These are phyloP conservation scores for Theobroma grandiflorum DNA, from an alignment of 441 rosid species.

Conservation along the genomic window DNA sequence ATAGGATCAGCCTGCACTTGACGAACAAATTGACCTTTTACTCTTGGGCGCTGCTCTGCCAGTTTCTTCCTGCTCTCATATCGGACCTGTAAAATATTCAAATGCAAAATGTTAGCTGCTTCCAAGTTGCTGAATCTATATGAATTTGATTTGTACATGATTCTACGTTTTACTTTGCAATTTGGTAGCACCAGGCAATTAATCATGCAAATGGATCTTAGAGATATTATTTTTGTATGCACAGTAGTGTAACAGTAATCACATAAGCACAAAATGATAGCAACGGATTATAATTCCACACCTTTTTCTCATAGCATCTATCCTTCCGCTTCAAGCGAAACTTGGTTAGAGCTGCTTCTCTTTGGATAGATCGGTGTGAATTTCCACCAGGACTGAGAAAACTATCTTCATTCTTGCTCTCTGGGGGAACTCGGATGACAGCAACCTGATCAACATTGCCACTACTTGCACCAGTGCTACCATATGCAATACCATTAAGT, in stretches of 20 bases:
- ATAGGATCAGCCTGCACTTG: constrained; percentile 47
- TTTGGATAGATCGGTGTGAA: constrained; percentile 56
- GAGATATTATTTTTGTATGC: neutral
- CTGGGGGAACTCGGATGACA: constrained; percentile 44
- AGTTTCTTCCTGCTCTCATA: constrained; percentile 90
- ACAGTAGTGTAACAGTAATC: neutral
- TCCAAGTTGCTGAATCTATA: neutral
- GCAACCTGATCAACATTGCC: constrained; percentile 56
- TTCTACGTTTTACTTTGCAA: constrained; percentile 12
- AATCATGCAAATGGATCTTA: neutral
- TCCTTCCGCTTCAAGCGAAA: constrained; percentile 95
- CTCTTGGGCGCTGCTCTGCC: constrained; percentile 88
- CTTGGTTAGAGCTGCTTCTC: constrained; percentile 87
- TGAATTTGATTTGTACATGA: neutral
- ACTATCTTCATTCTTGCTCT: constrained; percentile 59
- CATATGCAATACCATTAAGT: constrained; percentile 53
- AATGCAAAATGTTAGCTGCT: neutral
- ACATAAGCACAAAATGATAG: neutral
- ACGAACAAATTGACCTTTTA: constrained; percentile 92
- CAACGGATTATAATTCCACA: constrained; percentile 30
- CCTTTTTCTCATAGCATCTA: constrained; percentile 92
- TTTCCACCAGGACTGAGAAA: constrained; percentile 41
- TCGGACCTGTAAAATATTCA: constrained; percentile 63
- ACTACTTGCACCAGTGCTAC: constrained; percentile 59
- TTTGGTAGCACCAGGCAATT: neutral